phyloP scores from a whole-genome alignment of 176 grass and related monocot genomes.

The Pharus latifolius region DNA sequence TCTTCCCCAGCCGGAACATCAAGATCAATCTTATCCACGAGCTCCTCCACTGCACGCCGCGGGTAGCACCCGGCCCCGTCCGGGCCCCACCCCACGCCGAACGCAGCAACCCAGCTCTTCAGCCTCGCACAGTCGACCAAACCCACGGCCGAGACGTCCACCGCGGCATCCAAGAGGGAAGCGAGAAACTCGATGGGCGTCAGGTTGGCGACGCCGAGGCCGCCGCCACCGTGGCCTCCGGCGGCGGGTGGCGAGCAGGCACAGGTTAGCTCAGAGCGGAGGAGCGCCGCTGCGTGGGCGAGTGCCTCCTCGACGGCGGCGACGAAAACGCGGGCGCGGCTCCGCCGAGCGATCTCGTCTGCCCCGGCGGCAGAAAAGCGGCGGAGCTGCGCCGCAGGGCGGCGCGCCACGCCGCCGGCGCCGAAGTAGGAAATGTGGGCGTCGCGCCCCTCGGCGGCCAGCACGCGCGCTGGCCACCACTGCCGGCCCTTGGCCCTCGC shows the following conservation, averaged over 20 bases:
- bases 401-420: background rate
- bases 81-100: conserved; percentile 28
- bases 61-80: conserved; percentile 21
- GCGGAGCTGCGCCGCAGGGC: background rate
- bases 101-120: conserved; percentile 39
- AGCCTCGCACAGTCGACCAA: conserved; percentile 36
- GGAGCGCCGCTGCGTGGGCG: background rate
- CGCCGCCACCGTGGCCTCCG: too few relatives aligned
- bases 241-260: background rate
- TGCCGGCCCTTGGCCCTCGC: conserved; percentile 38
- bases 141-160: conserved; percentile 6
- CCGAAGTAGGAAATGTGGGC: conserved; percentile 12
- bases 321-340: background rate
- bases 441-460: background rate
- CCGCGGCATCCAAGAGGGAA: conserved; percentile 23
- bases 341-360: conserved; percentile 6
- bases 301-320: conserved; percentile 15
- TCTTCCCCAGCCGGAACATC: conserved; percentile 38
- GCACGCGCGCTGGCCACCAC: conserved; percentile 32
- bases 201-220: conserved; percentile 19
- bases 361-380: conserved; percentile 19
- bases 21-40: conserved; percentile 73
- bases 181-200: conserved; percentile 37
- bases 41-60: conserved; percentile 20
- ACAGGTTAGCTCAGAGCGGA: conserved; percentile 20